phyloP scores from a whole-genome alignment of 495 filamentous ascomycete species.

The Xylaria scruposa region DNA sequence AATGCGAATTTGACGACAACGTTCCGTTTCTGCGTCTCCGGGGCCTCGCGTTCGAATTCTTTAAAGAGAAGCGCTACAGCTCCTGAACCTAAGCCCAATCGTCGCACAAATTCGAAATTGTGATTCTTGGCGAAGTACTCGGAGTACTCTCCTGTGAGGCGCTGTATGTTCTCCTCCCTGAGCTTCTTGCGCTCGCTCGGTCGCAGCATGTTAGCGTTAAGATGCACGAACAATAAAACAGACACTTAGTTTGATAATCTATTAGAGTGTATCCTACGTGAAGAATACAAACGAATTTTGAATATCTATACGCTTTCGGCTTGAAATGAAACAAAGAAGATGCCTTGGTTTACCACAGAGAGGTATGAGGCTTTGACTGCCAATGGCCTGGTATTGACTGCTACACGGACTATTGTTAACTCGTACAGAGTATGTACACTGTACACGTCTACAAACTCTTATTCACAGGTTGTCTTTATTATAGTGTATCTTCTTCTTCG shows the following conservation, averaged over 20 bases:
- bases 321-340: not conserved
- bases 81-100: conserved; percentile 5
- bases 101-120: conserved; percentile 1
- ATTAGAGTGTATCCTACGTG: not conserved
- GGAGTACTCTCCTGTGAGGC: conserved; percentile 7
- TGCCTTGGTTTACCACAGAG: not conserved
- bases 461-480: too few relatives aligned
- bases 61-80: conserved; percentile 16
- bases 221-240: not conserved
- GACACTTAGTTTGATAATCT: not conserved
- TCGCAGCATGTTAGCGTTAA: conserved; percentile 5
- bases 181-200: conserved; percentile 20
- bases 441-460: too few relatives aligned
- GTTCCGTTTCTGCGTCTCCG: conserved; percentile 2
- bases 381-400: not conserved
- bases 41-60: too few relatives aligned
- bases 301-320: not conserved
- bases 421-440: too few relatives aligned
- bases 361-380: not conserved
- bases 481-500: too few relatives aligned
- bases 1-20: conserved; percentile 15
- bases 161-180: conserved; percentile 12
- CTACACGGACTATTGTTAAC: not conserved
- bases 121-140: not conserved
- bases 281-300: not conserved